Evolutionary conservation across 2,329 filamentous ascomycete species (phyloP).

Genomic region (Colletotrichum gigasporum): DNA sequence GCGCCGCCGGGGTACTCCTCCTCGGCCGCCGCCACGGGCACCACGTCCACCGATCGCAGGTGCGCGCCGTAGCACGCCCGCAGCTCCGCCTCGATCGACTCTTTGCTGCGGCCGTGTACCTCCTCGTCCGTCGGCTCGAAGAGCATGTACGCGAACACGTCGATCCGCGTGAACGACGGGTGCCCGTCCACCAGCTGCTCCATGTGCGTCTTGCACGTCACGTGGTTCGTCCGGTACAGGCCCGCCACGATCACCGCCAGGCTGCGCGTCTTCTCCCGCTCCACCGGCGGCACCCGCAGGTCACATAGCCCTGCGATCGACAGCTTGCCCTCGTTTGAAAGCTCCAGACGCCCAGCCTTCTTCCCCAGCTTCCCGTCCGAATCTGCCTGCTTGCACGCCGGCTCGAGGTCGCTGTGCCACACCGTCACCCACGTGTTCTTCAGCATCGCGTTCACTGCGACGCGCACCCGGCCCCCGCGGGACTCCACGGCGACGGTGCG

Average conservation of each 20-base stretch:
- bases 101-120: background rate
- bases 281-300: constrained; percentile 13
- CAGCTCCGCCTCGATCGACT: constrained; percentile 18
- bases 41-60: constrained; percentile 16
- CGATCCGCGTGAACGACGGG: constrained; percentile 21
- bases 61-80: constrained; percentile 26
- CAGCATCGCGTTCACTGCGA: constrained; percentile 14
- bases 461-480: background rate
- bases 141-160: constrained; percentile 31
- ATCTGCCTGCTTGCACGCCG: background rate
- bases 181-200: background rate
- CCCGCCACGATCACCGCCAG: constrained; percentile 31
- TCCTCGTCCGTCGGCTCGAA: constrained; percentile 15
- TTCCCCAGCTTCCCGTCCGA: background rate
- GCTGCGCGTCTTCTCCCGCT: constrained; percentile 23
- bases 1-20: constrained; percentile 26
- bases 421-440: constrained; percentile 22
- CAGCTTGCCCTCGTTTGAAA: constrained; percentile 26
- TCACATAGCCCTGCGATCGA: constrained; percentile 28
- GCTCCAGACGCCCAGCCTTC: constrained; percentile 11
- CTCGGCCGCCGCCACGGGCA: background rate
- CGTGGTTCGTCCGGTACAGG: constrained; percentile 25
- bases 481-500: constrained; percentile 14
- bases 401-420: constrained; percentile 32
- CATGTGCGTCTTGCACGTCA: constrained; percentile 23